Evolutionary conservation across 2,329 filamentous ascomycete genomes (phyloP).

Genomic region (Aureobasidium sp.): DNA sequence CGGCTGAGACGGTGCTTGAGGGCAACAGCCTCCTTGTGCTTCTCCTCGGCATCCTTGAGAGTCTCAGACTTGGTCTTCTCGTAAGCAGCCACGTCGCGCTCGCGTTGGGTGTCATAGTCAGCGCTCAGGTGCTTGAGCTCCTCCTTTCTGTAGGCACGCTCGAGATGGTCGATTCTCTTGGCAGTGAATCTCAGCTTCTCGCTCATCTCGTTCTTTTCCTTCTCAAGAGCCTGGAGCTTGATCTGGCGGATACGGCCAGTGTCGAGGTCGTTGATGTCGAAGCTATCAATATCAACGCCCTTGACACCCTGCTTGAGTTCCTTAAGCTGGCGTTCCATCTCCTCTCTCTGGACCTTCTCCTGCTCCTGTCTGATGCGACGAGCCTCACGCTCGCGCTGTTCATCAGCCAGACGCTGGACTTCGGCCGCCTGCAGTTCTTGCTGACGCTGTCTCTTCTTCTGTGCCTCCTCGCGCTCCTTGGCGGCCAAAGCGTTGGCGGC

Average conservation of each 20-base stretch:
- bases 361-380: constrained; percentile 79
- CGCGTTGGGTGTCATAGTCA: constrained; percentile 77
- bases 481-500: constrained; percentile 81
- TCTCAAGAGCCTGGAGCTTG: constrained; percentile 91
- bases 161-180: constrained; percentile 93
- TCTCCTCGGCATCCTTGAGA: constrained; percentile 68
- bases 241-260: constrained; percentile 69
- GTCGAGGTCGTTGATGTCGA: constrained; percentile 64
- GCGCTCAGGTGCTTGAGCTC: constrained; percentile 82
- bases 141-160: constrained; percentile 93
- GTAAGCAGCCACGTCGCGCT: constrained; percentile 69
- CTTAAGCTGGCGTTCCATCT: constrained; percentile 76
- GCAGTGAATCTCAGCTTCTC: constrained; percentile 85
- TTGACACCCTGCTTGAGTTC: constrained; percentile 87
- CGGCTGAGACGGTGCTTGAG: constrained; percentile 87
- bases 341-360: constrained; percentile 53
- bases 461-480: constrained; percentile 87
- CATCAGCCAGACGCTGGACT: constrained; percentile 77
- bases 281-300: constrained; percentile 73
- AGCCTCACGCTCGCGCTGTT: constrained; percentile 83
- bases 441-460: constrained; percentile 74
- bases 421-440: constrained; percentile 87
- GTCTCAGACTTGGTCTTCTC: constrained; percentile 70
- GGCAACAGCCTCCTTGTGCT: constrained; percentile 85
- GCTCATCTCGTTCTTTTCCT: constrained; percentile 93